phyloP scores from a whole-genome alignment of 352 stramenopile species.

The Elongisporangium senticosum region DNA sequence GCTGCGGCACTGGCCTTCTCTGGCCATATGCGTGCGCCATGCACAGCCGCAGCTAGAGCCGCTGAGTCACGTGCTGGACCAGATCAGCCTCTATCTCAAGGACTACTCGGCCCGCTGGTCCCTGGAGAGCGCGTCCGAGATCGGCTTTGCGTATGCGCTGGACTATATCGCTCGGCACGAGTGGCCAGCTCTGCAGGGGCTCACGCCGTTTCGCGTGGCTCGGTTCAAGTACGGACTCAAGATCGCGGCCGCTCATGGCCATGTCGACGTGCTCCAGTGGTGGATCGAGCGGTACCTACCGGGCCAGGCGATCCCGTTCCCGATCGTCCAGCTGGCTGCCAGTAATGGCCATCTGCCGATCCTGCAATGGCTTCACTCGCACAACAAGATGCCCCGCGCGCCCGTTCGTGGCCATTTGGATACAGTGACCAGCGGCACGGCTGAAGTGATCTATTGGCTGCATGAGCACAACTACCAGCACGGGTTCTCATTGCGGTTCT shows the following conservation, averaged over 20 bases:
- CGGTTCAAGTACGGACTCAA: constrained; percentile 14
- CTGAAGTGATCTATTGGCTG: constrained; percentile 37
- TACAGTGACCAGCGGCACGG: constrained; percentile 17
- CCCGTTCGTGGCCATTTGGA: constrained; percentile 14
- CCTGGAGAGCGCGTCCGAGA: constrained; percentile 29
- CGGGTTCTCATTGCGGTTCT: background rate
- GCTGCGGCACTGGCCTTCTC: background rate
- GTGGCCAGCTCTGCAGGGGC: background rate
- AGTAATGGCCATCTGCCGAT: constrained; percentile 41
- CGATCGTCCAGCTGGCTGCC: constrained; percentile 42
- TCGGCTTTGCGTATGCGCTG: constrained; percentile 34
- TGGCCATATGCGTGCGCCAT: constrained; percentile 9
- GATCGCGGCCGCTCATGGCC: constrained; percentile 30
- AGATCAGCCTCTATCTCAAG: constrained; percentile 21
- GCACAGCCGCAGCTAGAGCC: constrained; percentile 14
- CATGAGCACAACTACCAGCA: constrained; percentile 14
- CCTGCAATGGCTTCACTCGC: constrained; percentile 38
- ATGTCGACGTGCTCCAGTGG: constrained; percentile 33
- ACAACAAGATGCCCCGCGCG: constrained; percentile 24
- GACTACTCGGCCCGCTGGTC: constrained; percentile 33
- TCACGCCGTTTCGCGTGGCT: background rate
- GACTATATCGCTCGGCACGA: constrained; percentile 19
- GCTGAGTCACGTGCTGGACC: constrained; percentile 32
- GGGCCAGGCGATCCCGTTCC: constrained; percentile 23
- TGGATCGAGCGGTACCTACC: constrained; percentile 26